A percentile compares a stretch with the other conserved stretches of the same genome.
These are phyloP conservation scores for Datura wrightii DNA, from an alignment of 257 asterid species.

Conservation along the genomic window DNA sequence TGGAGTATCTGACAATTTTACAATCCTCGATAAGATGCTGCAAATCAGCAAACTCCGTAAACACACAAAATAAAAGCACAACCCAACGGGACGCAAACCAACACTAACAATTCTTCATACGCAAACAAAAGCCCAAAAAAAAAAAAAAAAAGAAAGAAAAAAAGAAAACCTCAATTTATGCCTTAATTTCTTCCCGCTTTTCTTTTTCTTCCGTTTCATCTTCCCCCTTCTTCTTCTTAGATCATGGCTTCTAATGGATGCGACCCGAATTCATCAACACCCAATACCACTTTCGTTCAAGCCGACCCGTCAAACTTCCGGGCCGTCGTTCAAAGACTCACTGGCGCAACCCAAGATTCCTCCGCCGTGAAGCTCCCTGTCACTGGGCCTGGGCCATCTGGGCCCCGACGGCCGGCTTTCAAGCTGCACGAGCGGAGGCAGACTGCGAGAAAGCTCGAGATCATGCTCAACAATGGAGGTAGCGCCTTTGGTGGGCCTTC, in stretches of 20 bases:
- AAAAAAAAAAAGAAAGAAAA: no score
- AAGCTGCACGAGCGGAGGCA: constrained; percentile 83
- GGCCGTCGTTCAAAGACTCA: constrained; percentile 76
- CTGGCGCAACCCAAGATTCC: constrained; percentile 53
- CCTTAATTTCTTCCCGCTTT: constrained; percentile 37
- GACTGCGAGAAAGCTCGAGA: constrained; percentile 67
- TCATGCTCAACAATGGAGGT: constrained; percentile 52
- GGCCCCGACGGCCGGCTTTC: constrained; percentile 55
- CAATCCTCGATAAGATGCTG: constrained; percentile 28
- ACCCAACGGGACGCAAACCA: background rate
- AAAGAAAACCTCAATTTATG: background rate
- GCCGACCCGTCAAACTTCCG: constrained; percentile 88
- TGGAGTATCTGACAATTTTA: constrained; percentile 31
- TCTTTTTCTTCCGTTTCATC: background rate
- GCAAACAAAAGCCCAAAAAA: background rate
- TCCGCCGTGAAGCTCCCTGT: constrained; percentile 18
- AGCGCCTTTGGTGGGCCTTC: background rate
- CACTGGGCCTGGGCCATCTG: constrained; percentile 34
- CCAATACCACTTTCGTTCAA: constrained; percentile 75
- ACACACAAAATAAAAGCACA: background rate
- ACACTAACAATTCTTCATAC: background rate
- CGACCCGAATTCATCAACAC: background rate
- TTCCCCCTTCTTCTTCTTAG: constrained; percentile 32
- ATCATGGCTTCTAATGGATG: background rate
- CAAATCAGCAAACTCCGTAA: background rate